These are phyloP conservation scores for Cytospora chrysosperma DNA, from an alignment of 2,329 filamentous ascomycete genomes.

Conservation along the genomic window DNA sequence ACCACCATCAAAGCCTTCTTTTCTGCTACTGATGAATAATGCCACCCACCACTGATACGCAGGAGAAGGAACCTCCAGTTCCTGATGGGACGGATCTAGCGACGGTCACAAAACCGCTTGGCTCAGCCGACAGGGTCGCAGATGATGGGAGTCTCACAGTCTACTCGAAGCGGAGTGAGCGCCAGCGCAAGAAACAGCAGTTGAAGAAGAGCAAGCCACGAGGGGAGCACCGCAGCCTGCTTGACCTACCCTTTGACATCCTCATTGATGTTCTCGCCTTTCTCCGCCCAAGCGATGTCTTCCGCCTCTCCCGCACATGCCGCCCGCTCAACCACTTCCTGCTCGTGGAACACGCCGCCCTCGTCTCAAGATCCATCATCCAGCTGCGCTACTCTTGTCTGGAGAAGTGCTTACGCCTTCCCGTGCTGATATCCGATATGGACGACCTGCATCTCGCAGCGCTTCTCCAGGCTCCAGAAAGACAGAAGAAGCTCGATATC, in stretches of 20 bases:
- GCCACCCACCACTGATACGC: neutral
- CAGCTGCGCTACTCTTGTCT: constrained; percentile 49
- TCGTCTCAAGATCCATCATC: constrained; percentile 44
- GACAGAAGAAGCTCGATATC: constrained; percentile 44
- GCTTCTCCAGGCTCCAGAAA: constrained; percentile 40
- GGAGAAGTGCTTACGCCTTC: constrained; percentile 50
- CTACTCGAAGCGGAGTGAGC: constrained; percentile 53
- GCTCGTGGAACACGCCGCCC: constrained; percentile 39
- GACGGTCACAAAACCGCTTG: neutral
- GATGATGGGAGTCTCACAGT: constrained; percentile 29
- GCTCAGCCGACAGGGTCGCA: constrained; percentile 12
- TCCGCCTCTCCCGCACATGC: constrained; percentile 44
- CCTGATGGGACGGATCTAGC: neutral
- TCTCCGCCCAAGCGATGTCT: constrained; percentile 50
- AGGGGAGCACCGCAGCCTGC: constrained; percentile 36
- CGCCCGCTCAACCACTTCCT: constrained; percentile 45
- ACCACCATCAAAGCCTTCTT: neutral
- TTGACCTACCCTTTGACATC: constrained; percentile 54
- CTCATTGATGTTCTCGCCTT: constrained; percentile 46
- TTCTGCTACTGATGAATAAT: neutral
- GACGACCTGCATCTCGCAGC: constrained; percentile 35
- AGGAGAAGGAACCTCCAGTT: neutral
- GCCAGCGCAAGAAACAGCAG: constrained; percentile 43
- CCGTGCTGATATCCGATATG: constrained; percentile 43
- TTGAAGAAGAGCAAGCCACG: constrained; percentile 38